Conservation (phyloP, 2,329 filamentous ascomycete species). For the Cryoendolithus antarcticus region DNA sequence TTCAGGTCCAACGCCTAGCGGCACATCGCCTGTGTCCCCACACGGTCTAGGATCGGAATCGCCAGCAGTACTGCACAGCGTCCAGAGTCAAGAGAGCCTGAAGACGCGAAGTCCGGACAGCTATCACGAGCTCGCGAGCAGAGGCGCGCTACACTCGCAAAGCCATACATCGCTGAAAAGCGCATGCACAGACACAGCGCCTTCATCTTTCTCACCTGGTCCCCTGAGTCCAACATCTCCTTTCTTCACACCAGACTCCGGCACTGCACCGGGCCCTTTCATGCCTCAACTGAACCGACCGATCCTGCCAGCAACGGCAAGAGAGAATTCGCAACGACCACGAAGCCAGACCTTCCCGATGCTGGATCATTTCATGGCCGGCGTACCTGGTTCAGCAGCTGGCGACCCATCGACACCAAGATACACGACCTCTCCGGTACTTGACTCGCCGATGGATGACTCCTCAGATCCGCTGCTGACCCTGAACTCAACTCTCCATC, state of each 20-base stretch:
- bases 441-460: constrained; percentile 25
- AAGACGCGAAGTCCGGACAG: constrained; percentile 47
- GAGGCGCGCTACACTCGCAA: constrained; percentile 54
- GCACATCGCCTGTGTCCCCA: constrained; percentile 63
- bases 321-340: constrained; percentile 56
- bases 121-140: constrained; percentile 47
- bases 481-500: constrained; percentile 30
- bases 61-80: constrained; percentile 50
- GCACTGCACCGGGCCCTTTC: constrained; percentile 52
- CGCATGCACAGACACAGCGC: constrained; percentile 51
- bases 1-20: constrained; percentile 49
- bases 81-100: constrained; percentile 56
- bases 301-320: constrained; percentile 32
- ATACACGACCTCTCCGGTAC: constrained; percentile 30
- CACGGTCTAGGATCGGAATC: constrained; percentile 53
- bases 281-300: constrained; percentile 32
- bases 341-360: constrained; percentile 79
- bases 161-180: constrained; percentile 55
- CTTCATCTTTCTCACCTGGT: constrained; percentile 56
- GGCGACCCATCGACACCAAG: constrained; percentile 43
- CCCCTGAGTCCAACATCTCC: constrained; percentile 63
- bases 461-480: constrained; percentile 22
- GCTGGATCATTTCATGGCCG: constrained; percentile 47
- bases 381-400: constrained; percentile 31
- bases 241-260: constrained; percentile 66